phyloP scores from a whole-genome alignment of 805 yeast species.

The Saccharomycopsis sp. region DNA sequence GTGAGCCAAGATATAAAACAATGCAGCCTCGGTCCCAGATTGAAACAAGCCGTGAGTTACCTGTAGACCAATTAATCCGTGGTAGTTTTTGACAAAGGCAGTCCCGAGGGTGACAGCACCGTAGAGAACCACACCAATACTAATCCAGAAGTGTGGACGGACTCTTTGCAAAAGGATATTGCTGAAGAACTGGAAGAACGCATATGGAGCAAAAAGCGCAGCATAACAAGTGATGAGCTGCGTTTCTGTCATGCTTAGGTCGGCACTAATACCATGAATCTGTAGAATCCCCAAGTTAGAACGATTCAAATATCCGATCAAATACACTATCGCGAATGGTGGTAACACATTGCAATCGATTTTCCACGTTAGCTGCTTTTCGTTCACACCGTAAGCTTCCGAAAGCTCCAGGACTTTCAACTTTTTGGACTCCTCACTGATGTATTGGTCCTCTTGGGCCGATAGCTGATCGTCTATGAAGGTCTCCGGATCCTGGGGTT shows the following conservation, averaged over 20 bases:
- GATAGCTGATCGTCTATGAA: neutral
- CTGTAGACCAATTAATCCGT: slow-evolving; percentile 53
- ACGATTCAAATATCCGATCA: slow-evolving; percentile 72
- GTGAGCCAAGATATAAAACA: slow-evolving; percentile 61
- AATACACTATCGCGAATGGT: slow-evolving; percentile 57
- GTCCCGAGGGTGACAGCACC: slow-evolving; percentile 61
- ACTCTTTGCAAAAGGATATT: slow-evolving; percentile 53
- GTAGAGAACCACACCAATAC: slow-evolving; percentile 49
- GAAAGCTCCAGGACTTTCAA: slow-evolving; percentile 23
- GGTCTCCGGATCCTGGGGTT: neutral
- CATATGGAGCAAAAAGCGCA: slow-evolving; percentile 66
- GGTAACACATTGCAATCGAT: slow-evolving; percentile 62
- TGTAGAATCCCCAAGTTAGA: slow-evolving; percentile 79
- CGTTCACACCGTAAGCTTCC: slow-evolving; percentile 41
- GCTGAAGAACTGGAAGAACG: slow-evolving; percentile 55
- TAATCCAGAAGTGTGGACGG: slow-evolving; percentile 60
- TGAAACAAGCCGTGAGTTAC: slow-evolving; percentile 62
- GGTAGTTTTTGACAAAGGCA: slow-evolving; percentile 55
- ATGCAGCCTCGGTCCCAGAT: slow-evolving; percentile 69
- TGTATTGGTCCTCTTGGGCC: slow-evolving; percentile 6
- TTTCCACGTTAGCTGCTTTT: slow-evolving; percentile 49
- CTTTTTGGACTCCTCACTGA: slow-evolving; percentile 12
- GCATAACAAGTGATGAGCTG: slow-evolving; percentile 60
- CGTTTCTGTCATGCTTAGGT: slow-evolving; percentile 45
- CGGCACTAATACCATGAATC: slow-evolving; percentile 57